phyloP scores from a whole-genome alignment of 2,329 filamentous ascomycete genomes.

The Colletotrichum tamarilloi region DNA sequence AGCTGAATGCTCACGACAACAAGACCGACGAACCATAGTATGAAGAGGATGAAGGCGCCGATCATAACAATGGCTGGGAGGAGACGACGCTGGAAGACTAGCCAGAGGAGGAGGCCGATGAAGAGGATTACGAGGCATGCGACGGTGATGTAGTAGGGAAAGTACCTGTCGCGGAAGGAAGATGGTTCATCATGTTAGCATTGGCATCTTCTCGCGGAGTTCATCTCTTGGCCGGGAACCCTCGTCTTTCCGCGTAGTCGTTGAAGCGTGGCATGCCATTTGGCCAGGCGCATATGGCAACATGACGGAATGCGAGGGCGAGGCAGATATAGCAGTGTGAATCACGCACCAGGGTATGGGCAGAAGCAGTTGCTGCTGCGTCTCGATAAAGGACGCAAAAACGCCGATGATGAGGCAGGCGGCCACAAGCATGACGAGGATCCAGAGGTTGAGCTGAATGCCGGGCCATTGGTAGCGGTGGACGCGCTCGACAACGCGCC shows the following conservation, averaged over 20 bases:
- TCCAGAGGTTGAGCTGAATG: constrained; percentile 75
- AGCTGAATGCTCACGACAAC: constrained; percentile 72
- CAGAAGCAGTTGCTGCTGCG: constrained; percentile 66
- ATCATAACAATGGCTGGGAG: constrained; percentile 72
- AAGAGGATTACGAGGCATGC: constrained; percentile 71
- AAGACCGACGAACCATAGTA: constrained; percentile 75
- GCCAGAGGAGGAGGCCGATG: constrained; percentile 71
- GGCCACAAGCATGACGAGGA: constrained; percentile 72
- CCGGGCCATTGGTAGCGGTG: constrained; percentile 77
- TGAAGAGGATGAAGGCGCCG: constrained; percentile 72
- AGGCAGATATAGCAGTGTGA: background rate
- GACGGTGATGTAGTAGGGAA: constrained; percentile 73
- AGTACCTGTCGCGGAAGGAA: constrained; percentile 63
- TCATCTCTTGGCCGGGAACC: background rate
- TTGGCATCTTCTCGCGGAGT: background rate
- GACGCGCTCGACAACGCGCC: constrained; percentile 55
- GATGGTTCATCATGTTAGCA: constrained; percentile 1
- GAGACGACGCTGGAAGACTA: constrained; percentile 70
- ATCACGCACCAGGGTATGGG: constrained; percentile 68
- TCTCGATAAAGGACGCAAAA: constrained; percentile 68
- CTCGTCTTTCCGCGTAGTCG: background rate
- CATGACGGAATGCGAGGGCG: background rate
- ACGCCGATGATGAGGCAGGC: constrained; percentile 70
- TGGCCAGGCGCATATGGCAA: background rate
- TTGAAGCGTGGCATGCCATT: background rate